A percentile compares a stretch with the other conserved stretches of the same genome.
Conservation (phyloP, 768 basidiomycete species). For the Pleurotus sapidus region DNA sequence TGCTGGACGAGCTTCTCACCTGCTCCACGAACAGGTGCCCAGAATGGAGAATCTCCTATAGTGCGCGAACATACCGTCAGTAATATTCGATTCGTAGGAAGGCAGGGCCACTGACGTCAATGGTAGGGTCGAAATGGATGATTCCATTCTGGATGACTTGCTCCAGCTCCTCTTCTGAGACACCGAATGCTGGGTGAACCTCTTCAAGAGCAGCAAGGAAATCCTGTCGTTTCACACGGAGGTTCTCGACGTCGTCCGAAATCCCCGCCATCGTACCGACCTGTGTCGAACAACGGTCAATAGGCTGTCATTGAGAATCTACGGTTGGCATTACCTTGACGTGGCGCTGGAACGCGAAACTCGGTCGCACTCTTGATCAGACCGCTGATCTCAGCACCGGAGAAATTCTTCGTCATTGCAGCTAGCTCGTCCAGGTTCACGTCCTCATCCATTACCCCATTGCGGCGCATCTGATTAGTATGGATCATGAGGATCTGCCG, state of each 20-base stretch:
- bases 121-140: slow-evolving; percentile 72
- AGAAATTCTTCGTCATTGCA: slow-evolving; percentile 89
- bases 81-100: slow-evolving; percentile 6
- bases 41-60: slow-evolving; percentile 80
- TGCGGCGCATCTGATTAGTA: slow-evolving; percentile 89
- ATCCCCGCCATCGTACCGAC: slow-evolving; percentile 97
- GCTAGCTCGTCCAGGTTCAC: slow-evolving; percentile 86
- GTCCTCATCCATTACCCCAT: slow-evolving; percentile 84
- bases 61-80: background rate
- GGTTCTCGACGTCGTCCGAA: slow-evolving; percentile 91
- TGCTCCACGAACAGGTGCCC: slow-evolving; percentile 92
- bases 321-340: slow-evolving; percentile 59
- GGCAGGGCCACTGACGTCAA: slow-evolving; percentile 61
- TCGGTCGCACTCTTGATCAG: slow-evolving; percentile 97
- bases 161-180: slow-evolving; percentile 92
- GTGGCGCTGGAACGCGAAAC: slow-evolving; percentile 96
- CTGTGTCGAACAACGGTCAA: slow-evolving; percentile 18
- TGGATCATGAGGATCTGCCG: slow-evolving; percentile 94
- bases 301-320: no score
- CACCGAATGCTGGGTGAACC: slow-evolving; percentile 95
- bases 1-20: slow-evolving; percentile 84
- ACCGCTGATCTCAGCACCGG: slow-evolving; percentile 94
- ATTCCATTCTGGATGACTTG: slow-evolving; percentile 96
- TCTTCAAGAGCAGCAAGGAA: slow-evolving; percentile 92
- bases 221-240: slow-evolving; percentile 83